Evolutionary conservation across 345 rosid species (phyloP).

Genomic region (Boechera divaricarpa): DNA sequence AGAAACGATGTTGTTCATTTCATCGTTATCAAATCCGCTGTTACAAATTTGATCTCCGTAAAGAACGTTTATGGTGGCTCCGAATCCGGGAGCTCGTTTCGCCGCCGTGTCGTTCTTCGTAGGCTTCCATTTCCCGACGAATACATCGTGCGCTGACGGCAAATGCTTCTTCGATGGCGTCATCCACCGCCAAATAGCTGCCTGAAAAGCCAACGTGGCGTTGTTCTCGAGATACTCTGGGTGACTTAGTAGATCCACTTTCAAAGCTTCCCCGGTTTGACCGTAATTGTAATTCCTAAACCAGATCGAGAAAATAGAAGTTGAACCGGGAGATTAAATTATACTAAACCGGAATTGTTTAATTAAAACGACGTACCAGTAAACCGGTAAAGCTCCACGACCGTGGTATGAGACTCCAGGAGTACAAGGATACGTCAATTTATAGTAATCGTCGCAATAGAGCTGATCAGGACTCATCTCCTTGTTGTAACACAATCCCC

Average conservation of each 20-base stretch:
- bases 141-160: constrained; percentile 82
- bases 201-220: constrained; percentile 79
- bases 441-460: constrained; percentile 78
- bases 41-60: constrained; percentile 78
- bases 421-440: constrained; percentile 75
- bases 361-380: constrained; percentile 54
- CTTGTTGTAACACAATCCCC: constrained; percentile 93
- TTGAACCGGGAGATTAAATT: background rate
- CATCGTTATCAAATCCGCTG: constrained; percentile 61
- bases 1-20: constrained; percentile 74
- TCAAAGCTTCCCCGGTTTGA: constrained; percentile 72
- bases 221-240: constrained; percentile 81
- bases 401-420: constrained; percentile 84
- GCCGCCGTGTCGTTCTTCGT: constrained; percentile 78
- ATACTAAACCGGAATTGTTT: background rate
- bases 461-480: constrained; percentile 80
- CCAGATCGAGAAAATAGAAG: background rate
- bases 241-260: constrained; percentile 63
- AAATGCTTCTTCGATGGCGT: constrained; percentile 73
- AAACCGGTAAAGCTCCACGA: constrained; percentile 84
- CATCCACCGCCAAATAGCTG: constrained; percentile 93
- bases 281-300: constrained; percentile 89
- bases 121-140: constrained; percentile 85
- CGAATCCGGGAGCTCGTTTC: constrained; percentile 76
- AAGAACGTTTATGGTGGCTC: constrained; percentile 77